phyloP scores from a whole-genome alignment of 2,329 filamentous ascomycete genomes.

The Xylariomycetidae sp. region DNA sequence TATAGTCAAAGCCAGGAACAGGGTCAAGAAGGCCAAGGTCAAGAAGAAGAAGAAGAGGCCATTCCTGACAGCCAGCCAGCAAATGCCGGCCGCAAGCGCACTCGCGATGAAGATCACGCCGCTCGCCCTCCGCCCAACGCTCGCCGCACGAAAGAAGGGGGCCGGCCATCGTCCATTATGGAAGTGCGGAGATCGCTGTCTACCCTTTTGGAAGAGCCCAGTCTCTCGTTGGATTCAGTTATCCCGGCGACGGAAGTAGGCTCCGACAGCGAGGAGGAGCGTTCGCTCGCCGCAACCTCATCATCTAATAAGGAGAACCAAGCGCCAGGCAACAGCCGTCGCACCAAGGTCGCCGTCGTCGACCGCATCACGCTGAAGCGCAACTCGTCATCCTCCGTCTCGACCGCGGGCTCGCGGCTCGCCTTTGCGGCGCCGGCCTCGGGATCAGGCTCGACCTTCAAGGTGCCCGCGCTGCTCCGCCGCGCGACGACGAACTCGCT shows the following conservation, averaged over 20 bases:
- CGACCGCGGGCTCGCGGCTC: constrained; percentile 15
- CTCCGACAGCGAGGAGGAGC: constrained; percentile 48
- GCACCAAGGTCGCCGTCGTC: constrained; percentile 47
- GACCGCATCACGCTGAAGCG: constrained; percentile 72
- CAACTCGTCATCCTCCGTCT: constrained; percentile 20
- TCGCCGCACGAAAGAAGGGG: constrained; percentile 57
- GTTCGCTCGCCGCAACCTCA: constrained; percentile 14
- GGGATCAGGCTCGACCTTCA: constrained; percentile 47
- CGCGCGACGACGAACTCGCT: constrained; percentile 66
- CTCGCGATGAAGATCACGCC: constrained; percentile 22
- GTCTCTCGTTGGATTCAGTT: constrained; percentile 40
- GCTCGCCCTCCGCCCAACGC: constrained; percentile 53
- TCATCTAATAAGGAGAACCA: constrained; percentile 47
- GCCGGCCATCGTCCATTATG: constrained; percentile 68
- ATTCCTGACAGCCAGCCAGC: constrained; percentile 51
- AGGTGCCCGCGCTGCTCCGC: constrained; percentile 66
- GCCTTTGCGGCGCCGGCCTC: constrained; percentile 34
- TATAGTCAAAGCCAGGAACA: constrained; percentile 31
- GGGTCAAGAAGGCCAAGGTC: constrained; percentile 22
- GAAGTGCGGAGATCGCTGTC: constrained; percentile 83
- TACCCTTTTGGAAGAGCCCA: constrained; percentile 71
- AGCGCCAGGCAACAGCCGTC: constrained; percentile 14
- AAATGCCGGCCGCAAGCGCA: constrained; percentile 30
- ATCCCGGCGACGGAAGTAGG: constrained; percentile 44
- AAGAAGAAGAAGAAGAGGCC: constrained; percentile 27